Base-by-base conservation (phyloP, 805 yeast species). In the Yarrowia sp. region DNA sequence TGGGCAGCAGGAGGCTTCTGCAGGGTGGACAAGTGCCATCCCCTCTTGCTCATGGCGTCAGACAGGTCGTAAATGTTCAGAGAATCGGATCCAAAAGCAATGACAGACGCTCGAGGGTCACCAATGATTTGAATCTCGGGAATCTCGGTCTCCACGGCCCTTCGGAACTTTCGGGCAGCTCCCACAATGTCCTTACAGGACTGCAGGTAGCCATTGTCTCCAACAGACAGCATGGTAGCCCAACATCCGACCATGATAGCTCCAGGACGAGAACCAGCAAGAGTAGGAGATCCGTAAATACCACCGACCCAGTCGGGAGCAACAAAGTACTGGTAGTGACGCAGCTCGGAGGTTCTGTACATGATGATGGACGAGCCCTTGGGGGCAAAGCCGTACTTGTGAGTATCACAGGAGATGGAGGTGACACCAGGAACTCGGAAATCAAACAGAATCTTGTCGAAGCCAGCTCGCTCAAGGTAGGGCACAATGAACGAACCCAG, bases 391-490 rank as follows among this genome's bases (percentile, higher is more conserved):
- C 98, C 99, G 73, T 93, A 93, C 76, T 93, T 93, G 80, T 93
- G 99, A n/a, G 99, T 93, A 74, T 93, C 99, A 77, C 98, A 95
- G n/a, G 97, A 90, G 66, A 93, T 93, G 2, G 98, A 92, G 0
- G 98, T 95, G n/a, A 95, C 98, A 36, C 81, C 95, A 0, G 90
- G 88, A 1, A 91, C 81, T 68, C 93, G 79, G 77, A 93, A 93
- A 74, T 95, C 98, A 76, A 93, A 92, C 11, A 77, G 72, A 6
- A 89, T 88, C 5, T 69, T 68, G 38, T 75, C 77, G 58, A 76
- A 79, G 2, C 89, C 89, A 2, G 91, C 83, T 65, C 83, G 83
- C 66, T 84, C 86, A 78, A 89, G 82, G 72, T 88, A 91, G 1
- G 97, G 86, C 47, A 91, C 89, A 44, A 93, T 83, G 72, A 95